Conservation (phyloP, 352 stramenopile species). For the Globisporangium nagaii region DNA sequence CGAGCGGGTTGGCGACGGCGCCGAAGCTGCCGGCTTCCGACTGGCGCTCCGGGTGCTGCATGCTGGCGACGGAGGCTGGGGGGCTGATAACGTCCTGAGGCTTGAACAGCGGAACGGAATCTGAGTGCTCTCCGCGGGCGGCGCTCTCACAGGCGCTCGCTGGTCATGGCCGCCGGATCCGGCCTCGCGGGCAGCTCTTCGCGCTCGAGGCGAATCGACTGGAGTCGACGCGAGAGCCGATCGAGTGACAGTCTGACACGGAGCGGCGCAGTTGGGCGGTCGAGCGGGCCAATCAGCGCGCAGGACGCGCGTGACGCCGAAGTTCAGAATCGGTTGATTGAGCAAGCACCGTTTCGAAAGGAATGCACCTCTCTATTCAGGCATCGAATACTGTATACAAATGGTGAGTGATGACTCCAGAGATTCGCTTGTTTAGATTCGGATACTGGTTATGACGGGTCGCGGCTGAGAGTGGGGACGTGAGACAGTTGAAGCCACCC, state of each 20-base stretch:
- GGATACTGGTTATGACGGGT: too few species aligned
- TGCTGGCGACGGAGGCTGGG: slow-evolving; percentile 1
- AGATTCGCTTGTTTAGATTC: too few species aligned
- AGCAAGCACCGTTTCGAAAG: background rate
- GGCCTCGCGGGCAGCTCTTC: slow-evolving; percentile 1
- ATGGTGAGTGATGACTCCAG: too few species aligned
- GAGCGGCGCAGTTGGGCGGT: too few species aligned
- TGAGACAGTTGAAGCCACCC: too few species aligned
- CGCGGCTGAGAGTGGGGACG: too few species aligned
- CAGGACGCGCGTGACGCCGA: slow-evolving; percentile 5
- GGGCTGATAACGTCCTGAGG: slow-evolving; percentile 1
- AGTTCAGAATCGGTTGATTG: background rate
- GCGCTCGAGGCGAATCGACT: too few species aligned
- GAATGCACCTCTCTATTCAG: background rate
- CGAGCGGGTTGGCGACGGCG: slow-evolving; percentile 1
- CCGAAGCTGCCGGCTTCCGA: slow-evolving; percentile 20
- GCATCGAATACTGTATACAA: too few species aligned
- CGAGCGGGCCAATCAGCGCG: slow-evolving; percentile 7
- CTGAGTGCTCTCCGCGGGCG: background rate
- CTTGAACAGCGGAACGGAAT: slow-evolving; percentile 11
- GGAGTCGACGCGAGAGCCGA: too few species aligned
- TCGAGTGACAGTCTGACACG: too few species aligned
- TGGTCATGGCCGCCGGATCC: slow-evolving; percentile 4
- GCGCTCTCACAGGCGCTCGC: background rate
- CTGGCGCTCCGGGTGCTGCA: slow-evolving; percentile 25